Evolutionary conservation across 148 eudicot species (phyloP).

Genomic region (Hydrangea macrophylla): DNA sequence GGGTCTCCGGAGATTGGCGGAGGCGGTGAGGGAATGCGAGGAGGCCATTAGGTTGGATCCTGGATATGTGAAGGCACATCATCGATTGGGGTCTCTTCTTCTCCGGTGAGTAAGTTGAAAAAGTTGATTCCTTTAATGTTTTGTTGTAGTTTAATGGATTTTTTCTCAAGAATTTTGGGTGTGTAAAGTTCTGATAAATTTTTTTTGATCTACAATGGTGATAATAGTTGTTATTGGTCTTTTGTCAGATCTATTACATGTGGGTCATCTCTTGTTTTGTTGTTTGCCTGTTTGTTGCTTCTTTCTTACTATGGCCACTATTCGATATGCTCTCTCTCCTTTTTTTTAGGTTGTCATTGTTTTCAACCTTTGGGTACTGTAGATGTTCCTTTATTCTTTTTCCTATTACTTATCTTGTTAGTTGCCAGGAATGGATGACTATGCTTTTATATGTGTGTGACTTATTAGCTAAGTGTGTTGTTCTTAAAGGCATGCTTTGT

Average conservation of each 20-base stretch:
- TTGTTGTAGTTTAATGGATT: not conserved
- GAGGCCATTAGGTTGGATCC: constrained; percentile 78
- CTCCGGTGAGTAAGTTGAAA: constrained; percentile 78
- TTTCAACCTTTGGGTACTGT: no score
- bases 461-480: not conserved
- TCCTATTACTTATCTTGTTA: no score
- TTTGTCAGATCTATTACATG: not conserved
- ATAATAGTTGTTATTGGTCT: not conserved
- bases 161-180: not conserved
- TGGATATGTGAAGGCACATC: constrained; percentile 62
- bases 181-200: not conserved
- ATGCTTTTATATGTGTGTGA: no score
- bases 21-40: constrained; percentile 77
- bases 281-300: not conserved
- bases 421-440: no score
- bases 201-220: constrained; percentile 4
- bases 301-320: not conserved
- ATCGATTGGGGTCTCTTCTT: constrained; percentile 68
- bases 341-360: no score
- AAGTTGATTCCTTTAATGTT: constrained; percentile 9
- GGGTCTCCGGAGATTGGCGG: constrained; percentile 45
- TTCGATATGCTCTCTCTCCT: not conserved
- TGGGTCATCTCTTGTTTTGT: not conserved
- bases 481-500: not conserved
- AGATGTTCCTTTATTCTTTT: no score